phyloP scores from a whole-genome alignment of 371 early-diverging fungal genomes.

The Haplosporangium sp. region DNA sequence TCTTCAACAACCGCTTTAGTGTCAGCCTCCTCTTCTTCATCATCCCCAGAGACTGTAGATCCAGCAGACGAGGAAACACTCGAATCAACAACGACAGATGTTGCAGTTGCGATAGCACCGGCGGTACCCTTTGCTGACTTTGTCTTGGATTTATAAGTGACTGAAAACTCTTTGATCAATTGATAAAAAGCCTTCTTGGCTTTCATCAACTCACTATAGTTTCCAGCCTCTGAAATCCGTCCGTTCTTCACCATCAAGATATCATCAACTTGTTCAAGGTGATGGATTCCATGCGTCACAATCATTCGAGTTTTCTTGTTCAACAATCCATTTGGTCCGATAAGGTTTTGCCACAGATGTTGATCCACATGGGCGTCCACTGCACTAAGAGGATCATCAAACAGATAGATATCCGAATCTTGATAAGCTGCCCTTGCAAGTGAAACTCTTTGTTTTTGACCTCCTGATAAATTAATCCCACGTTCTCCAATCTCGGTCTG shows the following conservation, averaged over 20 bases:
- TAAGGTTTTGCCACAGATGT: constrained; percentile 71
- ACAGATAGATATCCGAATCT: constrained; percentile 74
- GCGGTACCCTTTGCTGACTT: neutral
- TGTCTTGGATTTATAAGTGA: neutral
- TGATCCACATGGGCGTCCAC: constrained; percentile 82
- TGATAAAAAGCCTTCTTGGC: constrained; percentile 57
- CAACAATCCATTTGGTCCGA: constrained; percentile 77
- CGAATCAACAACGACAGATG: neutral
- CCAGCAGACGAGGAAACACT: neutral
- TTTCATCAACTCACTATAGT: constrained; percentile 31
- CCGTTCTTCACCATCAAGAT: constrained; percentile 80
- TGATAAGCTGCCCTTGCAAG: constrained; percentile 73
- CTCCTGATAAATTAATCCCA: constrained; percentile 71
- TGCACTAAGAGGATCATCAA: constrained; percentile 78
- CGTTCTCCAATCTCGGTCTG: constrained; percentile 81
- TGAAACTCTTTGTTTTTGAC: constrained; percentile 71
- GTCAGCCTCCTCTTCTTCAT: too few relatives aligned
- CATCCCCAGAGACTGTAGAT: too few relatives aligned
- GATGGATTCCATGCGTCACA: constrained; percentile 81
- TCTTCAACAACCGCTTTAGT: too few relatives aligned
- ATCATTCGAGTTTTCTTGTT: constrained; percentile 71
- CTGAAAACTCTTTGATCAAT: constrained; percentile 57
- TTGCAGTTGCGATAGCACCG: neutral
- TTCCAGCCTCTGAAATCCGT: constrained; percentile 72
- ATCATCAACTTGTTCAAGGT: constrained; percentile 63